Conservation (phyloP, 2,329 filamentous ascomycete species). For the Diaporthe citriasiana region DNA sequence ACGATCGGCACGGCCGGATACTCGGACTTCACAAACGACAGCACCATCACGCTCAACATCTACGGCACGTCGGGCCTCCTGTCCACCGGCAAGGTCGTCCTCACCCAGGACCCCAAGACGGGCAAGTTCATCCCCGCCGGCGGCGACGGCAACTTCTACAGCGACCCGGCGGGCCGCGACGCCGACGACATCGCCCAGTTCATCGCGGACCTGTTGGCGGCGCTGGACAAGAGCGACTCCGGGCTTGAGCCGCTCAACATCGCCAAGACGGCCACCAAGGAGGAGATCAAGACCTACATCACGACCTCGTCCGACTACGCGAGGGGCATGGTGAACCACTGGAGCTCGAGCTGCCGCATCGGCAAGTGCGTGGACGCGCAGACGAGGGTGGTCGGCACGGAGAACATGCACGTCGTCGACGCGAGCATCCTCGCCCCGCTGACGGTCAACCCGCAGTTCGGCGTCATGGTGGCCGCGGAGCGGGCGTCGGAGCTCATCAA, state of each 20-base stretch:
- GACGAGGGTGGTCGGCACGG: conserved; percentile 61
- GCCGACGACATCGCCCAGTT: conserved; percentile 63
- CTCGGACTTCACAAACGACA: conserved; percentile 54
- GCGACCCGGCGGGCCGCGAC: conserved; percentile 57
- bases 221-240: conserved; percentile 54
- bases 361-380: conserved; percentile 63
- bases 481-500: conserved; percentile 63
- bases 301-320: conserved; percentile 63
- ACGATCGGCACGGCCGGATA: conserved; percentile 65
- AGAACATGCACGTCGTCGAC: conserved; percentile 67
- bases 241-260: conserved; percentile 64
- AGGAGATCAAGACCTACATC: conserved; percentile 64
- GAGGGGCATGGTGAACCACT: conserved; percentile 65
- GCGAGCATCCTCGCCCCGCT: conserved; percentile 63
- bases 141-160: conserved; percentile 60
- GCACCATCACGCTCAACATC: conserved; percentile 68
- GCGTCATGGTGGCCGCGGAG: conserved; percentile 67
- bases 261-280: conserved; percentile 58
- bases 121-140: conserved; percentile 59
- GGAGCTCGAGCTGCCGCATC: conserved; percentile 66
- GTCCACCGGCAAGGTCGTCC: conserved; percentile 61
- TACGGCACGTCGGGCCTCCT: conserved; percentile 69
- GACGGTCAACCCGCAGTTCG: conserved; percentile 68
- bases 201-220: conserved; percentile 64
- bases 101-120: conserved; percentile 51